Base-by-base conservation (phyloP, 495 filamentous ascomycete genomes). In the Immersiella caudata region DNA sequence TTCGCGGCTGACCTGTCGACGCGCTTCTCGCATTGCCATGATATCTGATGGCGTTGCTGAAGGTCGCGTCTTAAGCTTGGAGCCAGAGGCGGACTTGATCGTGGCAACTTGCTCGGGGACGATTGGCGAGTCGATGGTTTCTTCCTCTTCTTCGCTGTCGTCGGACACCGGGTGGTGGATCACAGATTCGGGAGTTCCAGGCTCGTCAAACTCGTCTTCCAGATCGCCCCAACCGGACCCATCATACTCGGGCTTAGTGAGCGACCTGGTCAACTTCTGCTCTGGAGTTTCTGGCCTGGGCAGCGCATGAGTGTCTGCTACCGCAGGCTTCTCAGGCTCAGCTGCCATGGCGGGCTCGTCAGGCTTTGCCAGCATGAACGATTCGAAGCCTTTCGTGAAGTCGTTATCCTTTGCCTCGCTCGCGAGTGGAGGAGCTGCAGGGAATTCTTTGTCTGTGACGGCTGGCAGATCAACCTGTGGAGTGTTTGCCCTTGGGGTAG, bases 151-250 rank as follows among this genome's bases (percentile, higher is more conserved):
- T 21, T 83, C 81, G 40, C 51, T 56, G 29, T 65, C 60, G 57
- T 85, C 81, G 7, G 81, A 77, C 18, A 87, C 71, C 21, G 92
- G 87, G 69, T 92, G 92, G 65, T 93, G 91, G 68, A 97, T 96
- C 26, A 97, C 93, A n/a, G 95, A 97, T 29, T 95, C 92, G 11
- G 93, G 93, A 2, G 94, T 97, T 40, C 91, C 89, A 1, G 91
- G 90, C 54, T 86, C 84, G 1, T 82, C 74, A 63, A 27, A 50
- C 24, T 54, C 61, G 33, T 80, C 73, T 35, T 81, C 75, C 25
- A 80, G 75, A 29, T 81, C 84, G 35, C 83, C 81, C 80, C 85
- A 87, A 6, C 84, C 84, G 6, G 79, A 79, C 16, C 83, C 84
- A 66, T 86, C 85, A 71, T 86, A 86, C 64, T 84, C 83, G 1